Evolutionary conservation across 2,329 filamentous ascomycete species (phyloP).

Genomic region (Aureobasidium sp.): DNA sequence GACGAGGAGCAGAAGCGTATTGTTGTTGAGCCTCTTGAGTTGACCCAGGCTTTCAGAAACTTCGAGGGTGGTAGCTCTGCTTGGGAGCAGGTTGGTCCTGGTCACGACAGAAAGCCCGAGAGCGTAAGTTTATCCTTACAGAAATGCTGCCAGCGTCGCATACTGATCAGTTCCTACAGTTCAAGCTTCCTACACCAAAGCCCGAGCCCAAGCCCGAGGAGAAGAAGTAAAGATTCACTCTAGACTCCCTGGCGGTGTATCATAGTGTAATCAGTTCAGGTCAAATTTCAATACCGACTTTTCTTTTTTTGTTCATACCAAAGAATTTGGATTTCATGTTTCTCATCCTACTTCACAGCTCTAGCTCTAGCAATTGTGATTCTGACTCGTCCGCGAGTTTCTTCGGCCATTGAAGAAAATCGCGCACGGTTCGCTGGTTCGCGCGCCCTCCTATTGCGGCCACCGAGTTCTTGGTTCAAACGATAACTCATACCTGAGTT

Average conservation of each 20-base stretch:
- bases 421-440: background rate
- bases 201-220: constrained; percentile 87
- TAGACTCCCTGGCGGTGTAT: constrained; percentile 10
- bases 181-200: constrained; percentile 93
- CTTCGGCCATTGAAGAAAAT: background rate
- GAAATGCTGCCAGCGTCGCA: background rate
- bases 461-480: background rate
- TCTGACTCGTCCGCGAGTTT: background rate
- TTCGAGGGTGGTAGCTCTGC: constrained; percentile 65
- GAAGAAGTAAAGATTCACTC: constrained; percentile 66
- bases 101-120: constrained; percentile 72
- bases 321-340: background rate
- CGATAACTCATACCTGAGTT: background rate
- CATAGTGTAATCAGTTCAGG: constrained; percentile 11
- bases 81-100: constrained; percentile 63
- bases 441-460: background rate
- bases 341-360: background rate
- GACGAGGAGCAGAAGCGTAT: constrained; percentile 99
- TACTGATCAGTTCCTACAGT: constrained; percentile 37
- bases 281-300: constrained; percentile 1
- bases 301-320: constrained; percentile 10
- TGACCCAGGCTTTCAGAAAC: constrained; percentile 97
- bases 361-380: background rate
- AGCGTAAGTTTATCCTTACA: constrained; percentile 33
- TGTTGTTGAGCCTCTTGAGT: constrained; percentile 91